phyloP scores from a whole-genome alignment of 129 eudicot species.

The Glebionis coronaria region DNA sequence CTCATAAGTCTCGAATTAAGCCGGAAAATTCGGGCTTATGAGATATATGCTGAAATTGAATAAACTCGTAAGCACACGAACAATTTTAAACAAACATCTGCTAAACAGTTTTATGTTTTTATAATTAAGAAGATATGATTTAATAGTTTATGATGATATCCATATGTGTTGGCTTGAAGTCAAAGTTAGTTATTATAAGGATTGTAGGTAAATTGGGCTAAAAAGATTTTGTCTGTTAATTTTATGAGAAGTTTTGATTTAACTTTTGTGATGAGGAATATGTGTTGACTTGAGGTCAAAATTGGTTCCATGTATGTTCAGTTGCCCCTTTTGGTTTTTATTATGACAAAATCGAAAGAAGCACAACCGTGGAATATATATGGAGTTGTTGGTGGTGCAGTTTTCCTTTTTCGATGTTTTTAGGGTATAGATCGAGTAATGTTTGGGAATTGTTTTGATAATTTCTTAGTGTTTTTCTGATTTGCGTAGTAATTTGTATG shows the following conservation, averaged over 20 bases:
- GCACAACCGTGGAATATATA: neutral
- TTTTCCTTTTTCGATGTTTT: neutral
- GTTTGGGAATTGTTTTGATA: conserved; percentile 2
- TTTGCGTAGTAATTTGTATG: conserved; percentile 2
- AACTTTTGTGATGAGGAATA: neutral
- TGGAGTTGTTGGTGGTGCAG: neutral
- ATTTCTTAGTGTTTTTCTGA: neutral
- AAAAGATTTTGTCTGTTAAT: too few species aligned
- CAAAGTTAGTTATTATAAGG: too few species aligned
- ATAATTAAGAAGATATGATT: too few species aligned
- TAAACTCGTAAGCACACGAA: too few species aligned
- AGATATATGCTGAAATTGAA: neutral
- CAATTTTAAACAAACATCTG: too few species aligned
- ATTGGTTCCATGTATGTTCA: neutral
- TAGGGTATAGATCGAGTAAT: conserved; percentile 1
- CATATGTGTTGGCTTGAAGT: too few species aligned
- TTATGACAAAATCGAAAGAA: neutral
- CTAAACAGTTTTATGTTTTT: too few species aligned
- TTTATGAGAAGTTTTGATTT: too few species aligned
- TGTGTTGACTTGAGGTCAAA: conserved; percentile 12
- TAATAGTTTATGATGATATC: too few species aligned
- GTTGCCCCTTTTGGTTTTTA: neutral
- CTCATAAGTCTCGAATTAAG: too few species aligned
- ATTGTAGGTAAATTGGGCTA: neutral
- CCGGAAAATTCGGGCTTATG: too few species aligned